Evolutionary conservation across 2,329 filamentous ascomycete species (phyloP).

Genomic region (Pseudohalonectria lignicola): DNA sequence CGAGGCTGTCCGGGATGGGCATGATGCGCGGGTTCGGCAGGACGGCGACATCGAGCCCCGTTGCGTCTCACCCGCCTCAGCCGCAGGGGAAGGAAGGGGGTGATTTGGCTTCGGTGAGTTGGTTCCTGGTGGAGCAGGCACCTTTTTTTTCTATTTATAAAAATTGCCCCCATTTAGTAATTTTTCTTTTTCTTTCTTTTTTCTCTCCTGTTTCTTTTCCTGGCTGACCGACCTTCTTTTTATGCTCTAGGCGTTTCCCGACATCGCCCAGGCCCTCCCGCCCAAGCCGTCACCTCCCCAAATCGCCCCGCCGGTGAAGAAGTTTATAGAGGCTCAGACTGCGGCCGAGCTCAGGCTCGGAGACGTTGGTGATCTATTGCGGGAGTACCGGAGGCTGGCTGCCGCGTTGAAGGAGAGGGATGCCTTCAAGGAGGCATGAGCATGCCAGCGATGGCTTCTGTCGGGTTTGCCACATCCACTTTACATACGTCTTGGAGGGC

Average conservation of each 20-base stretch:
- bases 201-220: too few species aligned
- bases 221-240: not conserved
- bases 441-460: too few species aligned
- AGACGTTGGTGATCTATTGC: conserved; percentile 62
- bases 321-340: conserved; percentile 62
- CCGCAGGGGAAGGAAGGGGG: conserved; percentile 29
- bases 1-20: conserved; percentile 62
- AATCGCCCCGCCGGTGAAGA: conserved; percentile 55
- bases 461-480: not conserved
- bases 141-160: too few species aligned
- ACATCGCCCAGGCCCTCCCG: conserved; percentile 42
- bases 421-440: conserved; percentile 36
- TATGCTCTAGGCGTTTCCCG: conserved; percentile 54
- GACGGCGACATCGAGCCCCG: conserved; percentile 15
- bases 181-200: not conserved
- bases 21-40: conserved; percentile 68
- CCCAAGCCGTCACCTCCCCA: conserved; percentile 35
- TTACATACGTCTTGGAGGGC: too few species aligned
- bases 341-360: conserved; percentile 59
- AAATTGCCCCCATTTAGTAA: not conserved
- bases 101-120: conserved; percentile 45
- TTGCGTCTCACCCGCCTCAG: conserved; percentile 20
- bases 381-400: conserved; percentile 65
- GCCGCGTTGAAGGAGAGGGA: conserved; percentile 50
- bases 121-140: too few species aligned